Base-by-base conservation (phyloP, 2,329 filamentous ascomycete species). In the Berkeleyomyces basicola region DNA sequence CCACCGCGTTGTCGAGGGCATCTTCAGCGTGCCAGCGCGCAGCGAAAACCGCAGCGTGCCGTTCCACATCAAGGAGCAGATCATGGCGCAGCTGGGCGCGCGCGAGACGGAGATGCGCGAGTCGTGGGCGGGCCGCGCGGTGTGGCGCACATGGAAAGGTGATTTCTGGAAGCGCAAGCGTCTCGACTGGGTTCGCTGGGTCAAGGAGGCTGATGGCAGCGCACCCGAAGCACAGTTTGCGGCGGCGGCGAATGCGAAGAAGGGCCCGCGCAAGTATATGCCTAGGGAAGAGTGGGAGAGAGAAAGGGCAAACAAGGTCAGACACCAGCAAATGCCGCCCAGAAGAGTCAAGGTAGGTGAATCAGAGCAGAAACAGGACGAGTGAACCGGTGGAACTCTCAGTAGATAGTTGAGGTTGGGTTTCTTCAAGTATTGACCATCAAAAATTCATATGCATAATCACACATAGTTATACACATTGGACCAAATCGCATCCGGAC, bases 81-180 rank as follows among this genome's bases (percentile, higher is more conserved):
- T 82, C 65, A 80, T 83, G 74, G 66, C 72, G 4, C 71, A 74
- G 63, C 73, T 84, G 1, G 77, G 74, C 2, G 69, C 74, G 43
- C 72, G 74, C 61, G 81, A 83, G 70, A 68, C 72, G 23, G 72
- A 75, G 61, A 72, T 84, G 43, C 74, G 81, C 11, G 76, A 79
- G 49, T 77, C 75, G 3, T 82, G 78, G 74, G 75, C 77, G 66
- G 81, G 81, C 0, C 73, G 81, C 7, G 79, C 76, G 62, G 78
- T 81, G 7, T 83, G 81, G 81, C 74, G 79, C 36, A 74, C 73
- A 44, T 83, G 81, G 80, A 78, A 77, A 70, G 80, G 80, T 10
- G 81, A 83, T 65, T 69, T 78, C 70, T 83, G 80, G 79, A 78
- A 77, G 68, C 77, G 77, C 58, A 72, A 77, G 49, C 71, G 76